phyloP scores from a whole-genome alignment of 2,329 filamentous ascomycete genomes.

The Ophioceras dolichostomum region DNA sequence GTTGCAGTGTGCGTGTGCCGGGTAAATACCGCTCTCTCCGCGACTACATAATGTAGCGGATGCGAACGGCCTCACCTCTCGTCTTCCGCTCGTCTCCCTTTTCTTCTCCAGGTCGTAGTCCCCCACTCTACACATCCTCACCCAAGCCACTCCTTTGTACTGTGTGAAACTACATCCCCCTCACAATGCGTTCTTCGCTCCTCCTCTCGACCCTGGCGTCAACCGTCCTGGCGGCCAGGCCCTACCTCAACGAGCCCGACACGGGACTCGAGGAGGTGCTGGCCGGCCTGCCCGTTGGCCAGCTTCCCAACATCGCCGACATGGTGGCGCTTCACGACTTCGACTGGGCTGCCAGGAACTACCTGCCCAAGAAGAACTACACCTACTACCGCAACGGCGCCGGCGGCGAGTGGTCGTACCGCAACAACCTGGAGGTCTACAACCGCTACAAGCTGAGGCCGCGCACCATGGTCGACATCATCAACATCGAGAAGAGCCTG shows the following conservation, averaged over 20 bases:
- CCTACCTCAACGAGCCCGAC: constrained; percentile 31
- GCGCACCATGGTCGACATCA: constrained; percentile 36
- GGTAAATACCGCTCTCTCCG: no score
- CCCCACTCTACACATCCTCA: no score
- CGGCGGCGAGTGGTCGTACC: constrained; percentile 41
- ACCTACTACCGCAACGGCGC: constrained; percentile 46
- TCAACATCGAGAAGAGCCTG: constrained; percentile 25
- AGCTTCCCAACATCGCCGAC: constrained; percentile 27
- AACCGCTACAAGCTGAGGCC: constrained; percentile 34
- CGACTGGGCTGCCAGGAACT: constrained; percentile 35
- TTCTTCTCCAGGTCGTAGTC: no score
- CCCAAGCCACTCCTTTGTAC: no score
- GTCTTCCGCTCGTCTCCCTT: no score
- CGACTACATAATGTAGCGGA: no score
- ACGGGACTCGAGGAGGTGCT: constrained; percentile 29
- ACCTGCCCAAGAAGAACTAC: constrained; percentile 32
- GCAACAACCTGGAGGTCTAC: constrained; percentile 44
- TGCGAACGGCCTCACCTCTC: no score
- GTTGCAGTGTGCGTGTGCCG: no score
- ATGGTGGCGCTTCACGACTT: constrained; percentile 41
- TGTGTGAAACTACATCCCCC: no score
- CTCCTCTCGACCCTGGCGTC: constrained; percentile 25
- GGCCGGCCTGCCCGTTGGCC: constrained; percentile 17
- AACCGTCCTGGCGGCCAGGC: constrained; percentile 26
- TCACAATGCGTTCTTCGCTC: constrained; percentile 24